Percentiles rank a stretch among this genome's conserved stretches.
phyloP scores from a whole-genome alignment of 169 alveolate species.

The Eimeria falciformis region DNA sequence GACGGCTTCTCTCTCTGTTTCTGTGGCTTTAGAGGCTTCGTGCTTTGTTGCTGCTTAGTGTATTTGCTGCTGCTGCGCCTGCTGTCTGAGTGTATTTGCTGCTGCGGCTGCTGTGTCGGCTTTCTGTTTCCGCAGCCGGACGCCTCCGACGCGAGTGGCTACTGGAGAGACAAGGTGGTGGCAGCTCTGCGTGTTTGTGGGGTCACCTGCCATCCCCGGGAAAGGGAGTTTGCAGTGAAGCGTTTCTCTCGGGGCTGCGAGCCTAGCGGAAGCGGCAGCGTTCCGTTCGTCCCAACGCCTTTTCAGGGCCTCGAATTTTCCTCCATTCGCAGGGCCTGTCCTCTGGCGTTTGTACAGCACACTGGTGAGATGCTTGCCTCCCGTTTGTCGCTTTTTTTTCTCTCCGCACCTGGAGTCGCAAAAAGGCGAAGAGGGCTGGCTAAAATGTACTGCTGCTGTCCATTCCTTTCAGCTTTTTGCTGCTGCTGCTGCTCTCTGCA shows the following conservation, averaged over 20 bases:
- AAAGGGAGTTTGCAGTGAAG: background rate
- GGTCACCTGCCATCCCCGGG: background rate
- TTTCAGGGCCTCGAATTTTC: conserved; percentile 39
- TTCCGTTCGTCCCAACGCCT: conserved; percentile 29
- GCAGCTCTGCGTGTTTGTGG: background rate
- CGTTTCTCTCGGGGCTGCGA: conserved; percentile 26
- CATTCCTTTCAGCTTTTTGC: background rate
- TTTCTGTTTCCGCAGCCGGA: background rate
- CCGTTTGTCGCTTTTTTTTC: background rate
- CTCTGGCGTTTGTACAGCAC: conserved; percentile 49
- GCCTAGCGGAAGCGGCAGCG: background rate
- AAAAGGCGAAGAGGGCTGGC: too few relatives aligned
- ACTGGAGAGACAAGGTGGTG: background rate
- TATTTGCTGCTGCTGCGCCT: background rate
- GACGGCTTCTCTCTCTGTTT: background rate
- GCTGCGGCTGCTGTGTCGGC: background rate
- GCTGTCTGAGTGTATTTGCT: background rate
- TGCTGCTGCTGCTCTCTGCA: background rate
- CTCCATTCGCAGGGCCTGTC: conserved; percentile 51
- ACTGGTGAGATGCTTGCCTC: conserved; percentile 14
- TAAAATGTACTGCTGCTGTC: background rate
- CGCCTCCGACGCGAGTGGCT: conserved; percentile 5
- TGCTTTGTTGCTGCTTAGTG: background rate
- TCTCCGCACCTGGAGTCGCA: background rate
- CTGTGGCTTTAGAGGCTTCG: background rate